Conservation (phyloP, 352 stramenopile species). For the Phytophthora constricta region DNA sequence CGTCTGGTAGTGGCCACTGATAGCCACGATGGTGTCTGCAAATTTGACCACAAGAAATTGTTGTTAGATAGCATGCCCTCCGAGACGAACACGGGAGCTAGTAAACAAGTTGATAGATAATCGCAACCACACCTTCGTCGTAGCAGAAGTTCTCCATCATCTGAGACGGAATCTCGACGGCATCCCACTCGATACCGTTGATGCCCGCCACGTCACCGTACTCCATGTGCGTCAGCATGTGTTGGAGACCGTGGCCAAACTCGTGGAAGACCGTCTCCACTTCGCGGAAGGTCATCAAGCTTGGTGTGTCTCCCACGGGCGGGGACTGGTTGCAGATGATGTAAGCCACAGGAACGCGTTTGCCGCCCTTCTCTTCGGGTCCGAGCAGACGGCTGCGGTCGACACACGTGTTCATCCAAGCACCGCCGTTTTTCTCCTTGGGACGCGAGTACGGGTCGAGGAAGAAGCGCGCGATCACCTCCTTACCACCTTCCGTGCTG, state of each 20-base stretch:
- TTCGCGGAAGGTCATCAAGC: slow-evolving; percentile 98
- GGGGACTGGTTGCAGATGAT: slow-evolving; percentile 98
- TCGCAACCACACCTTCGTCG: slow-evolving; percentile 80
- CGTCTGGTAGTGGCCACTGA: slow-evolving; percentile 87
- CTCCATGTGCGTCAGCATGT: slow-evolving; percentile 98
- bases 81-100: too few relatives aligned
- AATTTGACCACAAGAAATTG: not conserved
- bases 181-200: slow-evolving; percentile 98
- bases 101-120: too few relatives aligned
- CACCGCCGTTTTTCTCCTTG: slow-evolving; percentile 96
- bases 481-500: slow-evolving; percentile 62
- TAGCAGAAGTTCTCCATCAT: slow-evolving; percentile 99
- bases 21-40: slow-evolving; percentile 83
- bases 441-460: slow-evolving; percentile 97
- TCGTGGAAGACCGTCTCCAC: slow-evolving; percentile 97
- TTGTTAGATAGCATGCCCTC: too few relatives aligned
- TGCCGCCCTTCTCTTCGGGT: slow-evolving; percentile 49
- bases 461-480: slow-evolving; percentile 96
- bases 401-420: slow-evolving; percentile 98
- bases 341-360: slow-evolving; percentile 95
- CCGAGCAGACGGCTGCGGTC: slow-evolving; percentile 92
- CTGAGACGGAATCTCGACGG: slow-evolving; percentile 97
- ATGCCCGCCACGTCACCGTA: slow-evolving; percentile 96
- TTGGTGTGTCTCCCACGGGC: slow-evolving; percentile 92
- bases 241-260: slow-evolving; percentile 97